Percentiles rank a stretch among this genome's conserved stretches.
Evolutionary conservation across 1,139 yeast genomes (phyloP).

Genomic region (Yamadazyma dendronema): DNA sequence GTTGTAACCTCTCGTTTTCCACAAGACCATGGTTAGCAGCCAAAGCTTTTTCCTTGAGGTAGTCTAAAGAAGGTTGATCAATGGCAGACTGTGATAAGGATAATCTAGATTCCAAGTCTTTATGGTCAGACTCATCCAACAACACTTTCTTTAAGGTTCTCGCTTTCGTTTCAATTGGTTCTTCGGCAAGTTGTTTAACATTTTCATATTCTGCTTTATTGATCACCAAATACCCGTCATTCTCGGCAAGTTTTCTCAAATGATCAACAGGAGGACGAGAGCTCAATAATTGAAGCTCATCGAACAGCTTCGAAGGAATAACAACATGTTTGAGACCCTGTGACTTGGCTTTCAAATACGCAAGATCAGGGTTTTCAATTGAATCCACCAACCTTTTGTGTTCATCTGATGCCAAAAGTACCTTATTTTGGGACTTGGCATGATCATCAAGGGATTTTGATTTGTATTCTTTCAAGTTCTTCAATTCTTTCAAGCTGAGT

Average conservation of each 20-base stretch:
- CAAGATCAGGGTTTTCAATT: conserved; percentile 21
- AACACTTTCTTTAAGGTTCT: not conserved
- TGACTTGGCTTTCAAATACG: conserved; percentile 22
- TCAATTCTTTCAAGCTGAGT: conserved; percentile 12
- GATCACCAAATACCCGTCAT: conserved; percentile 16
- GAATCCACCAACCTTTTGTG: conserved; percentile 12
- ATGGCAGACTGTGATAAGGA: not conserved
- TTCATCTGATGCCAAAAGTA: conserved; percentile 12
- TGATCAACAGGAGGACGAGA: conserved; percentile 26
- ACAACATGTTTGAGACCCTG: conserved; percentile 4
- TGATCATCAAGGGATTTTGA: conserved; percentile 19
- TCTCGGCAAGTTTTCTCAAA: conserved; percentile 30
- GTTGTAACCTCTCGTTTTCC: conserved; percentile 14
- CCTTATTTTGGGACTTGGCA: conserved; percentile 17
- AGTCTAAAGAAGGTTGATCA: conserved; percentile 19
- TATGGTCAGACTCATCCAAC: not conserved
- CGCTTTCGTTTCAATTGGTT: not conserved
- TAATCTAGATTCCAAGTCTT: conserved; percentile 2
- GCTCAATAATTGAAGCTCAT: conserved; percentile 10
- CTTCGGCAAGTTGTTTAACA: not conserved
- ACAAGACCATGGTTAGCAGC: conserved; percentile 17
- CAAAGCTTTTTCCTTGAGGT: conserved; percentile 17
- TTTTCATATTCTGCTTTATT: conserved; percentile 9
- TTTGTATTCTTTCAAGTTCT: conserved; percentile 11
- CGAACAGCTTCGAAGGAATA: conserved; percentile 4